These are phyloP conservation scores for Blastobotrys apis DNA, from an alignment of 1,139 yeast species.

Conservation along the genomic window DNA sequence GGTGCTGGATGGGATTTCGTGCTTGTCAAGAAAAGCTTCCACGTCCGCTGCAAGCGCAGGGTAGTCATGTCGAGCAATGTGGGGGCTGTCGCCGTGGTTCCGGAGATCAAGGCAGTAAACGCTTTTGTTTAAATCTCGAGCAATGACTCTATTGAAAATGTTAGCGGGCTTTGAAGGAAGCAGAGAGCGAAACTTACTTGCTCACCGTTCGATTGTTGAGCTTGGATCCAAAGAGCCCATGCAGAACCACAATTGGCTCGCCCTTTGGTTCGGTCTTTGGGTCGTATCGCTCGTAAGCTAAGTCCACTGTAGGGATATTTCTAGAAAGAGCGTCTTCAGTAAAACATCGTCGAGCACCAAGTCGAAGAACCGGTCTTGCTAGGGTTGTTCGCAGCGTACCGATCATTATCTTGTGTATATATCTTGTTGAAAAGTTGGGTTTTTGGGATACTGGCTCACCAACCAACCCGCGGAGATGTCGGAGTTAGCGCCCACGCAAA, in stretches of 20 bases:
- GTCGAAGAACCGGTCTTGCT: not conserved
- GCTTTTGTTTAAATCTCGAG: constrained; percentile 35
- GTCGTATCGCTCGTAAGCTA: constrained; percentile 42
- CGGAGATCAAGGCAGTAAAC: constrained; percentile 76
- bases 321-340: constrained; percentile 2
- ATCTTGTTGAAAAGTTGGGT: no score
- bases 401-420: no score
- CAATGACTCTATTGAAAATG: constrained; percentile 25
- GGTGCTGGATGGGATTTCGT: constrained; percentile 50
- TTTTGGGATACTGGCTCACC: no score
- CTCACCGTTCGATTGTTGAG: constrained; percentile 74
- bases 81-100: constrained; percentile 93
- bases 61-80: constrained; percentile 62
- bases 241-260: constrained; percentile 67
- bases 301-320: constrained; percentile 41
- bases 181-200: constrained; percentile 36
- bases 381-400: no score
- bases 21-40: constrained; percentile 55
- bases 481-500: no score
- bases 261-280: constrained; percentile 17
- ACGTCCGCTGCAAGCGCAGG: constrained; percentile 83
- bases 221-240: constrained; percentile 86
- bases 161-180: not conserved
- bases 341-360: constrained; percentile 2
- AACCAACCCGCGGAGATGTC: no score